Evolutionary conservation across 1,139 yeast species (phyloP).

Genomic region (Scheffersomyces titani): DNA sequence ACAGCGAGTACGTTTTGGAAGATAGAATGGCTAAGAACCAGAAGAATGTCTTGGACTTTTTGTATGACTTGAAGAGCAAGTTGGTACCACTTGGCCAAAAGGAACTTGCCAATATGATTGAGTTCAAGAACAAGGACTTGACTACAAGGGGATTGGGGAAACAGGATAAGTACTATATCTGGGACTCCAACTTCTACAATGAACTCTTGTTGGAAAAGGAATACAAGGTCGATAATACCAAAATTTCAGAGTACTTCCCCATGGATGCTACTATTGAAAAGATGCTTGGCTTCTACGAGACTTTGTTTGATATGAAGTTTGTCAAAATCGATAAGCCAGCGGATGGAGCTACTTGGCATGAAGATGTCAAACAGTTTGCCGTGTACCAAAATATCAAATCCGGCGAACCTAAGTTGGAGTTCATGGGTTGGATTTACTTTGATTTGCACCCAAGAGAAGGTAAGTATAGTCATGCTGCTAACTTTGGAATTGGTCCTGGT

Average conservation of each 20-base stretch:
- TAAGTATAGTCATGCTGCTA: slow-evolving; percentile 87
- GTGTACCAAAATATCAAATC: slow-evolving; percentile 62
- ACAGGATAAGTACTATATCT: slow-evolving; percentile 54
- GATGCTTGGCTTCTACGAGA: slow-evolving; percentile 72
- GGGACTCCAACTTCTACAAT: slow-evolving; percentile 74
- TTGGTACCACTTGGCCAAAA: slow-evolving; percentile 57
- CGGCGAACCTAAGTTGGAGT: slow-evolving; percentile 48
- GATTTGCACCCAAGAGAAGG: slow-evolving; percentile 87
- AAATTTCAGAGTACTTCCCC: slow-evolving; percentile 79
- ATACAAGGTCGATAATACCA: slow-evolving; percentile 69
- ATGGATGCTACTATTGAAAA: slow-evolving; percentile 62
- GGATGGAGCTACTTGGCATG: slow-evolving; percentile 58
- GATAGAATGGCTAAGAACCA: slow-evolving; percentile 78
- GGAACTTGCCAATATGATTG: slow-evolving; percentile 52
- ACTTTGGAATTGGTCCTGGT: slow-evolving; percentile 71
- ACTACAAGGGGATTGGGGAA: slow-evolving; percentile 41
- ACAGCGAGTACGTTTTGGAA: slow-evolving; percentile 69
- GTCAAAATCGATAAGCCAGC: slow-evolving; percentile 46
- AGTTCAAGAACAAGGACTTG: slow-evolving; percentile 57
- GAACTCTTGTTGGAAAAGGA: slow-evolving; percentile 65
- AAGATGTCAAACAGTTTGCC: slow-evolving; percentile 72
- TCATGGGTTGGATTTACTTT: slow-evolving; percentile 77
- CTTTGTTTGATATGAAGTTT: slow-evolving; percentile 66
- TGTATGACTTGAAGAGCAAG: slow-evolving; percentile 59
- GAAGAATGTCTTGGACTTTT: slow-evolving; percentile 57